Conservation (phyloP, 2,329 filamentous ascomycete genomes). For the Alternaria sp. region DNA sequence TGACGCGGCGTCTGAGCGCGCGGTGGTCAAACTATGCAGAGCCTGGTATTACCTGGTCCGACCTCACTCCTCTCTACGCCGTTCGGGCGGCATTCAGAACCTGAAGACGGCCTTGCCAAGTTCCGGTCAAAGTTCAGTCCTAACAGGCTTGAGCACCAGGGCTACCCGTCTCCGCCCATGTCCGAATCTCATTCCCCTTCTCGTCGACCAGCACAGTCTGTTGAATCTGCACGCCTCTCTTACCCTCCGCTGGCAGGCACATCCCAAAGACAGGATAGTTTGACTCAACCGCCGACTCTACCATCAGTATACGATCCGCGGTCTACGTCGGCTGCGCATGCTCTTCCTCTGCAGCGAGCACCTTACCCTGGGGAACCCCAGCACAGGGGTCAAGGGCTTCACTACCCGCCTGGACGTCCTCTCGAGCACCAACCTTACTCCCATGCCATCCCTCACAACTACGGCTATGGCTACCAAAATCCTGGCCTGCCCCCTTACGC, state of each 20-base stretch:
- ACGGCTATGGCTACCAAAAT: conserved; percentile 42
- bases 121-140: conserved; percentile 47
- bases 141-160: conserved; percentile 44
- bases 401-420: conserved; percentile 38
- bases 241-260: conserved; percentile 35
- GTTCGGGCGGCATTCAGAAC: conserved; percentile 48
- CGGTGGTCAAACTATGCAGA: conserved; percentile 53
- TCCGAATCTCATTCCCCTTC: conserved; percentile 58
- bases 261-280: conserved; percentile 35
- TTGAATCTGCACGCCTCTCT: conserved; percentile 42
- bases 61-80: conserved; percentile 48
- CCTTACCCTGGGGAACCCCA: conserved; percentile 44
- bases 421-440: conserved; percentile 39
- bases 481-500: conserved; percentile 35
- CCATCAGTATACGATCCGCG: conserved; percentile 37
- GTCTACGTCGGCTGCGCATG: conserved; percentile 27
- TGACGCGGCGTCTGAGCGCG: conserved; percentile 47
- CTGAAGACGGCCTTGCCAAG: conserved; percentile 46
- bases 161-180: conserved; percentile 62
- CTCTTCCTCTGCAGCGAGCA: conserved; percentile 34
- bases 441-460: conserved; percentile 35
- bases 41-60: conserved; percentile 51
- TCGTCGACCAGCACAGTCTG: conserved; percentile 47
- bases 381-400: conserved; percentile 29
- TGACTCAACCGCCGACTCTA: conserved; percentile 37